Evolutionary conservation across 192 early-diverging fungal species (phyloP).

Genomic region (Diversispora epigaea): DNA sequence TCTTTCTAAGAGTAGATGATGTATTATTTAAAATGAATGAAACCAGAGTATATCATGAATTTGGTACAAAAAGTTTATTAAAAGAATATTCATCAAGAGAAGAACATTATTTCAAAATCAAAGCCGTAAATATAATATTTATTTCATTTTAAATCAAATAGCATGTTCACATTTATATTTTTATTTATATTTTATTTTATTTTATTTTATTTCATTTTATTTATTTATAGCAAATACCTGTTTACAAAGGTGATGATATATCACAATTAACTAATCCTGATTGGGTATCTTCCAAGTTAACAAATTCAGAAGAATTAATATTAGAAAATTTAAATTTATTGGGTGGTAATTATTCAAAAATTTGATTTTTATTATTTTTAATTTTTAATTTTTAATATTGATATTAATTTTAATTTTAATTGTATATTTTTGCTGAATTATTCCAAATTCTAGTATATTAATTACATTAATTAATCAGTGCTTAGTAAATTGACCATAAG

Average conservation of each 20-base stretch:
- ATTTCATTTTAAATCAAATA: no score
- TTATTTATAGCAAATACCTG: conserved; percentile 39
- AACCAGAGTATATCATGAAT: conserved; percentile 86
- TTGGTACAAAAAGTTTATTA: conserved; percentile 61
- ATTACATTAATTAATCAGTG: no score
- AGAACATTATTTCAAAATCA: conserved; percentile 58
- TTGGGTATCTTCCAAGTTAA: conserved; percentile 56
- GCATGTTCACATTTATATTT: not conserved
- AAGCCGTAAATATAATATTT: conserved; percentile 47
- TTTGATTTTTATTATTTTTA: no score
- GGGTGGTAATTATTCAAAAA: no score
- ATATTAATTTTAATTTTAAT: no score
- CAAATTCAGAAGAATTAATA: conserved; percentile 16
- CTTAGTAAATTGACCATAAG: no score
- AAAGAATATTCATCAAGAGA: conserved; percentile 75
- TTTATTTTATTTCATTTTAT: not conserved
- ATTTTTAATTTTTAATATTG: no score
- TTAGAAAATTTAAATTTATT: conserved; percentile 3
- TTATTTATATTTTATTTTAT: not conserved
- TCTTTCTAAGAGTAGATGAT: conserved; percentile 91
- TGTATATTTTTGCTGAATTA: no score
- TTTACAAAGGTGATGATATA: conserved; percentile 48
- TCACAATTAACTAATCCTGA: conserved; percentile 58
- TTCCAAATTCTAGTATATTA: no score
- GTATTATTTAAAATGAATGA: conserved; percentile 92